Evolutionary conservation across 2,329 filamentous ascomycete species (phyloP), one percentile per base, ranked within the genome.

Genomic region (Fusarium devonianum): DNA sequence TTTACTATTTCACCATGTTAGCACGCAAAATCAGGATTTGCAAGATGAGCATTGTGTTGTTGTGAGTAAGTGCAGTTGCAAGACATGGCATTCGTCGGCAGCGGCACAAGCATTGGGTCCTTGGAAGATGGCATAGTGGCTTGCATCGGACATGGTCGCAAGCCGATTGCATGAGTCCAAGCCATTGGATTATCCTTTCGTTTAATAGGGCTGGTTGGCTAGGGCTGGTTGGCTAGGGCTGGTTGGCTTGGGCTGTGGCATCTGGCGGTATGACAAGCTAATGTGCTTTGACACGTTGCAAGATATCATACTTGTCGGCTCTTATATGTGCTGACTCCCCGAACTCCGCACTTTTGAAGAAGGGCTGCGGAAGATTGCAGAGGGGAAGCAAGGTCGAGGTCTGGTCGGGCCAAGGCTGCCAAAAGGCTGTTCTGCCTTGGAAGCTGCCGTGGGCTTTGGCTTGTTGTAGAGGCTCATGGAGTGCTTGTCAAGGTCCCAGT

Each of bases 1-100:
- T 79, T 99, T 99, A 68, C 94, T 99, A 76, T 67, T 33, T 34
- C 28, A 36, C 45, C 37, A 39, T 46, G 53, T 66, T 47, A 66
- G 63, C 40, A 51, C 35, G n/a, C 16, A 28, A 35, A 35, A n/a
- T 28, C 14, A 21, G 41, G 35, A 23, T 12, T 17, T 25, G 16
- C 48, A 41, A 30, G 17, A 42, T 33, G 4, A 22, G 33, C 39
- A 25, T 39, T 38, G 49, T 21, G 39, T 49, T 36, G 32, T 51
- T 14, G 40, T 44, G 33, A 32, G 44, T 32, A 35, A 45, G 29
- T 10, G 29, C 36, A 34, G 39, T 44, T 52, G 38, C 38, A 43
- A 18, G 42, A 34, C 29, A 49, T 30, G 39, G 30, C 10, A 18
- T 34, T 32, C 30, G 36, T 46, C 34, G 36, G 48, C 21, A 48